These are phyloP conservation scores for Albizia julibrissin DNA, from an alignment of 306 rosid species.

Conservation along the genomic window DNA sequence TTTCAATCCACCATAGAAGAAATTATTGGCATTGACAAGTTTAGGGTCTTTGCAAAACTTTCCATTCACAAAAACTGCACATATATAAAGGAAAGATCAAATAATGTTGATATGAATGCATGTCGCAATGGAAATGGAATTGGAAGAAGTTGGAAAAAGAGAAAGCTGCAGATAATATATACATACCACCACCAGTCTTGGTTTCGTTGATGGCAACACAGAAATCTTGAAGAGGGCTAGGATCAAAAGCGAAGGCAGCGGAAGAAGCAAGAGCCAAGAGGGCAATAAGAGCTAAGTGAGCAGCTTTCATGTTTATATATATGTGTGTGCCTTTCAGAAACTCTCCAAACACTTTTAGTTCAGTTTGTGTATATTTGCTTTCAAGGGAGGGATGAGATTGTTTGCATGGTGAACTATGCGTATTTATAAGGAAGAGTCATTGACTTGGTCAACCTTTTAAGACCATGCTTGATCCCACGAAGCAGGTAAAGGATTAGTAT, in stretches of 20 bases:
- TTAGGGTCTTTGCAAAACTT: not conserved
- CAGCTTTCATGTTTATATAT: not conserved
- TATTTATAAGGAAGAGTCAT: not conserved
- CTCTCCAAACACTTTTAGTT: too few relatives aligned
- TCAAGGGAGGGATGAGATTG: not conserved
- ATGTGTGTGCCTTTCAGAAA: not conserved
- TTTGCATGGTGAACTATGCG: too few relatives aligned
- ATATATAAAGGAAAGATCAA: not conserved
- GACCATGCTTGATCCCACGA: not conserved
- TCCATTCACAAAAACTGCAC: not conserved
- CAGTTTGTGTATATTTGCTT: not conserved
- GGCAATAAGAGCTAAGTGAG: not conserved
- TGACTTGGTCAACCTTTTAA: not conserved
- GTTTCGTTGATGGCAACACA: too few relatives aligned
- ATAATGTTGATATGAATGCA: not conserved
- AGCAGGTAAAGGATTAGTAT: not conserved
- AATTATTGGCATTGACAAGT: constrained; percentile 30
- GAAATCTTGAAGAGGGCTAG: too few relatives aligned
- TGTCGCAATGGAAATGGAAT: not conserved
- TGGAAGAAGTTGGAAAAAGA: not conserved
- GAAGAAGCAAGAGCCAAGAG: not conserved
- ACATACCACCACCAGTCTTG: not conserved
- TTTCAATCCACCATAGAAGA: constrained; percentile 20
- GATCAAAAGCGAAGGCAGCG: too few relatives aligned
- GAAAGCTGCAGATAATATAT: not conserved